Base-by-base conservation (phyloP, 345 rosid species). In the Arabis hirsuta region DNA sequence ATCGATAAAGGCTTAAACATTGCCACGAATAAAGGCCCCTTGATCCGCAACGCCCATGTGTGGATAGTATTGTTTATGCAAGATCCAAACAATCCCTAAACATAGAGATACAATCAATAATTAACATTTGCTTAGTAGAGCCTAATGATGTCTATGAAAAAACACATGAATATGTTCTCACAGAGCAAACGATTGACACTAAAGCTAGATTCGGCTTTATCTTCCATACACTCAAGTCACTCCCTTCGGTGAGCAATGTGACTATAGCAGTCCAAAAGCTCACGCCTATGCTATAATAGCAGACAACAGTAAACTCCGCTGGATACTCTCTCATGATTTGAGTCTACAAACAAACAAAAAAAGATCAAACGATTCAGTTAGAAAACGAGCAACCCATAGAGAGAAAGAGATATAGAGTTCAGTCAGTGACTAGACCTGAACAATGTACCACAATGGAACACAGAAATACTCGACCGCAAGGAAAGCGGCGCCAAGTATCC, bases 241-340 rank as follows among this genome's bases (percentile, higher is more conserved):
- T 69, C 12, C 84, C 87, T 78, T 85, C 89, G 0, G 84, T 78
- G 14, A 83, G 32, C 39, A 91, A 58, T 38, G 88, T 85, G 9
- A 88, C 86, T 12, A 86, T 32, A 0, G 84, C 83, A 7, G 93
- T 89, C 76, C 87, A 60, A 36, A 84, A 71, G 79, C 88, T 86
- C 12, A 88, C 98, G 0, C 78, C 74, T 34, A 88, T 24, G 82
- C 93, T 89, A 80, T 91, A 91, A 26, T 80, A 83, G 85, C 87
- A 95, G 55, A 88, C 82, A n/a, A 91, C 97, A 0, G 88, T 89
- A 12, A 89, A 57, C 64, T 95, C 99, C 3, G 90, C 90, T 0
- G 97, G 97, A 78, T 95, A 95, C 67, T 84, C 93, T 81, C 82
- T 84, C 96, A 95, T 84, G 57, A 89, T 87, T 72, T 88, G 91